Conservation (phyloP, 2,329 filamentous ascomycete genomes). For the Fusarium domesticum region DNA sequence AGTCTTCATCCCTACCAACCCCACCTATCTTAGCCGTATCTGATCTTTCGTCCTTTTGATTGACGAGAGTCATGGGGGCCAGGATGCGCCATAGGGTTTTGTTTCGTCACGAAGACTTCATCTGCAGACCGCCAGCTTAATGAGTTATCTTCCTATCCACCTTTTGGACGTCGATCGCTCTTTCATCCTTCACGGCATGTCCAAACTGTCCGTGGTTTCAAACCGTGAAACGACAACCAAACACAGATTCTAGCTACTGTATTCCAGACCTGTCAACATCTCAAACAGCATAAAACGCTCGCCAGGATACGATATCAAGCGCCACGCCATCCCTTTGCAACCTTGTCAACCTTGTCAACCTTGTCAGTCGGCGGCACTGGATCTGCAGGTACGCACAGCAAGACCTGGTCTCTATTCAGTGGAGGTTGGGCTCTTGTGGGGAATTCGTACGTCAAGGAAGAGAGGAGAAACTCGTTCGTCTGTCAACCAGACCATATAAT, state of each 20-base stretch:
- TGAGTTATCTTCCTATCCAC: slow-evolving; percentile 3
- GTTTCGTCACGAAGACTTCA: slow-evolving; percentile 18
- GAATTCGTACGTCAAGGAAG: slow-evolving; percentile 10
- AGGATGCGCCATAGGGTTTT: slow-evolving; percentile 17
- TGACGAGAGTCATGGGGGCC: slow-evolving; percentile 18
- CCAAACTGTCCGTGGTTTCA: not conserved
- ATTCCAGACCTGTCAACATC: not conserved
- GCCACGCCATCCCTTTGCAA: not conserved
- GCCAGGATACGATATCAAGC: too few relatives aligned
- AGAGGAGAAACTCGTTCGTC: slow-evolving; percentile 8
- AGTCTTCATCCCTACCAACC: slow-evolving; percentile 27
- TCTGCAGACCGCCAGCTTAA: slow-evolving; percentile 18
- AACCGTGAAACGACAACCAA: not conserved
- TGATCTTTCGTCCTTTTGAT: slow-evolving; percentile 20
- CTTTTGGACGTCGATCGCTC: not conserved
- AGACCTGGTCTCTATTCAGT: not conserved
- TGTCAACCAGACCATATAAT: slow-evolving; percentile 22
- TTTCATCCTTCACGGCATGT: not conserved
- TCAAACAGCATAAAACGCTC: not conserved
- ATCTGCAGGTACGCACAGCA: not conserved
- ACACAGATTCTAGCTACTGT: not conserved
- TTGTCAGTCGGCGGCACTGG: not conserved
- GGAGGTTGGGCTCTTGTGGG: slow-evolving; percentile 4
- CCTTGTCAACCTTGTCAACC: not conserved
- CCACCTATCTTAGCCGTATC: slow-evolving; percentile 26